Conservation (phyloP, 2,329 filamentous ascomycete species). For the Pleoardoris graminearum region DNA sequence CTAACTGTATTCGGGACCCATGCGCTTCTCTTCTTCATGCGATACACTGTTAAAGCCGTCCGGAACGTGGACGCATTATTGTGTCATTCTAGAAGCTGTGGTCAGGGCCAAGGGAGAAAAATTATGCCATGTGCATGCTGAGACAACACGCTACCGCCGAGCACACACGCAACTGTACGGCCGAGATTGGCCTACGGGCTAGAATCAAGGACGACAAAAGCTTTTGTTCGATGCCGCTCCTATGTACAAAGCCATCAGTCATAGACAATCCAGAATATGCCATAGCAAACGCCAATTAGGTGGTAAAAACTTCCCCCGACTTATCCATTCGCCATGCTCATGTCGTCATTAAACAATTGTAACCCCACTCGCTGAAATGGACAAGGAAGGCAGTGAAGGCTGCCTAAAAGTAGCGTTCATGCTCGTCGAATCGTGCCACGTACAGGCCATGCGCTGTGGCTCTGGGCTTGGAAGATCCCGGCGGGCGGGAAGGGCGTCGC, state of each 20-base stretch:
- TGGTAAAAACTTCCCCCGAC: conserved; percentile 22
- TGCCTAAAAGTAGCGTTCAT: conserved; percentile 20
- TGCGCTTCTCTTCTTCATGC: conserved; percentile 18
- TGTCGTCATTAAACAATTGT: conserved; percentile 41
- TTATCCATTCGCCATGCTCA: conserved; percentile 41
- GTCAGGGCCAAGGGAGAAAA: conserved; percentile 15
- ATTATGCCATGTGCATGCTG: conserved; percentile 6
- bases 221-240: conserved; percentile 12
- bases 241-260: conserved; percentile 34
- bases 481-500: conserved; percentile 7
- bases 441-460: conserved; percentile 13
- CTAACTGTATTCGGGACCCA: background rate
- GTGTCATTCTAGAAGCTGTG: conserved; percentile 14
- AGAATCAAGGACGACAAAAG: too few relatives aligned
- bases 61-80: conserved; percentile 11
- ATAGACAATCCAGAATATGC: conserved; percentile 14
- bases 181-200: too few relatives aligned
- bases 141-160: conserved; percentile 9
- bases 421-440: conserved; percentile 18
- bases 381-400: conserved; percentile 33
- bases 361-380: conserved; percentile 40
- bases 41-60: conserved; percentile 11
- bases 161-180: too few relatives aligned
- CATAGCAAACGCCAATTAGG: conserved; percentile 25
- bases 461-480: conserved; percentile 8